Conservation (phyloP, 2,329 filamentous ascomycete species). For the Teratosphaeria epicoccoides region DNA sequence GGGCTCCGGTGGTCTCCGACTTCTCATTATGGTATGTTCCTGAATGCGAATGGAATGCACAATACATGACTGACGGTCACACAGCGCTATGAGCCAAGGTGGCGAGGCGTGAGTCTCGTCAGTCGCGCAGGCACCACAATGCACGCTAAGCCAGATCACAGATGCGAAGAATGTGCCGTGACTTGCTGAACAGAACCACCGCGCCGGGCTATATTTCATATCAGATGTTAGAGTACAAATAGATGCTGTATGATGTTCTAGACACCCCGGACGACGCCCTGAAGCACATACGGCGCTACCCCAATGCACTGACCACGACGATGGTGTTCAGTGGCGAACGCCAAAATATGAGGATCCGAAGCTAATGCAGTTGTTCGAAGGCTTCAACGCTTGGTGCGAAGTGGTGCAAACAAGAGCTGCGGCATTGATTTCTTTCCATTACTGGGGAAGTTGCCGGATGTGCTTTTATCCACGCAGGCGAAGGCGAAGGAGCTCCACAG, state of each 20-base stretch:
- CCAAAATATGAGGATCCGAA: constrained; percentile 32
- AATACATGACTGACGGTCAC: neutral
- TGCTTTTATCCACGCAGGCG: constrained; percentile 9
- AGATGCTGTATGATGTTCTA: constrained; percentile 42
- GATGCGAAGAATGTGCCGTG: constrained; percentile 33
- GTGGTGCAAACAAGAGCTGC: constrained; percentile 34
- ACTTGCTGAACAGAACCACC: constrained; percentile 37
- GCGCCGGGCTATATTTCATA: constrained; percentile 42
- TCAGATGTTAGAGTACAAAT: constrained; percentile 46
- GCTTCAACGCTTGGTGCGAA: constrained; percentile 34
- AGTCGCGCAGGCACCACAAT: neutral
- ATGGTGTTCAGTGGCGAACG: constrained; percentile 39
- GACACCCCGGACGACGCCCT: constrained; percentile 33
- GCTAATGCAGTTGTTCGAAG: constrained; percentile 35
- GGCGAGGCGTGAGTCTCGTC: constrained; percentile 5
- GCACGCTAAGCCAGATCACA: constrained; percentile 20
- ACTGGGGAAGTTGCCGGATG: constrained; percentile 36
- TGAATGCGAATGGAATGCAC: neutral
- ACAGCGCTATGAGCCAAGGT: constrained; percentile 8
- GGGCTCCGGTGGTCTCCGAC: constrained; percentile 8
- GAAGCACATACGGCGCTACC: constrained; percentile 39
- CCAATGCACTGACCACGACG: constrained; percentile 39
- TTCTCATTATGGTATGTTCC: constrained; percentile 15
- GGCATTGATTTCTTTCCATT: constrained; percentile 39
- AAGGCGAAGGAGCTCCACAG: constrained; percentile 15